phyloP scores from a whole-genome alignment of 306 rosid species.

The Glycine latifolia region DNA sequence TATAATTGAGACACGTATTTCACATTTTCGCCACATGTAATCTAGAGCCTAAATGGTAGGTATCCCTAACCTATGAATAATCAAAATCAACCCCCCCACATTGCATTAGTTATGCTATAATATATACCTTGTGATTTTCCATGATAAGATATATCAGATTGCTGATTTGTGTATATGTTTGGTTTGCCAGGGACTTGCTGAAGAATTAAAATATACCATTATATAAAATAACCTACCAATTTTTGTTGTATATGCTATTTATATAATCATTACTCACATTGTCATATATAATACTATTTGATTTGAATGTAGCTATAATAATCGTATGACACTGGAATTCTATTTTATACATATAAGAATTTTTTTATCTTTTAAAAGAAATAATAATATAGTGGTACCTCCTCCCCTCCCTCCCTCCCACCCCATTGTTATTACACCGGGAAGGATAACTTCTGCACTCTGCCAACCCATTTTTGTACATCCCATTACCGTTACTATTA shows the following conservation, averaged over 20 bases:
- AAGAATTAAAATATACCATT: conserved; percentile 21
- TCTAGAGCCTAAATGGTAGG: not conserved
- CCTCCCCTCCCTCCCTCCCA: not conserved
- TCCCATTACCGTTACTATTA: too few relatives aligned
- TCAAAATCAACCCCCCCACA: not conserved
- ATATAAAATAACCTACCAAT: not conserved
- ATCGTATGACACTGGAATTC: not conserved
- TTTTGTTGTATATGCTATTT: not conserved
- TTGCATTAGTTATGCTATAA: conserved; percentile 23
- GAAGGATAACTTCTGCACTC: not conserved
- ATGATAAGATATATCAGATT: conserved; percentile 25
- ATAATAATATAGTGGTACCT: not conserved
- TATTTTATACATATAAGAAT: not conserved
- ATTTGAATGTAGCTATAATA: conserved; percentile 6
- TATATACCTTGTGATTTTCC: conserved; percentile 4
- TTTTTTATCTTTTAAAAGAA: not conserved
- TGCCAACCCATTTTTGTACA: not conserved
- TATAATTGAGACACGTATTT: not conserved
- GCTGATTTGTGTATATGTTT: conserved; percentile 13
- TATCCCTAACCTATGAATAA: not conserved
- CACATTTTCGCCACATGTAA: too few relatives aligned
- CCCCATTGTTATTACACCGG: not conserved
- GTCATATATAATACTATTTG: not conserved
- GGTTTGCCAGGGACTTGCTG: conserved; percentile 42
- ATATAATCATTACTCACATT: conserved; percentile 3